Evolutionary conservation across 2,329 filamentous ascomycete genomes (phyloP).

Genomic region (Colletotrichum melonis): DNA sequence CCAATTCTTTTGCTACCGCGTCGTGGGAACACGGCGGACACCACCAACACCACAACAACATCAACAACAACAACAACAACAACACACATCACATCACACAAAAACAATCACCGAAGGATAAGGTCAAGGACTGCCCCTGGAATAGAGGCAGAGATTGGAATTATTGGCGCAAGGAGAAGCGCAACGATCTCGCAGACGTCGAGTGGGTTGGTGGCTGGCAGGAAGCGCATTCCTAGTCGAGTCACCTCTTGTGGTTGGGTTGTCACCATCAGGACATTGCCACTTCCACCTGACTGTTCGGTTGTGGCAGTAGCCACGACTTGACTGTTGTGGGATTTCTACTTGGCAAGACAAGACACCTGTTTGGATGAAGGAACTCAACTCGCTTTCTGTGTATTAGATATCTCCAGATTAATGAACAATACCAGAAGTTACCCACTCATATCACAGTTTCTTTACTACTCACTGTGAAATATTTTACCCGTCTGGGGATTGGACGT

Average conservation of each 20-base stretch:
- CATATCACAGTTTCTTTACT: constrained; percentile 43
- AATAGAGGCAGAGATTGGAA: constrained; percentile 70
- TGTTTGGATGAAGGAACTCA: constrained; percentile 53
- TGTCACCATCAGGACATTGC: constrained; percentile 41
- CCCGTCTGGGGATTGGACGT: not conserved
- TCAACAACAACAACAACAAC: constrained; percentile 42
- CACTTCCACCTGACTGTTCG: not conserved
- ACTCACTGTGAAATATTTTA: not conserved
- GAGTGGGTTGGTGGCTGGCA: constrained; percentile 97
- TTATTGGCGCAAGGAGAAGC: constrained; percentile 70
- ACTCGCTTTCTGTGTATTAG: constrained; percentile 75
- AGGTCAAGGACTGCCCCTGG: constrained; percentile 65
- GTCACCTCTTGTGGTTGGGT: constrained; percentile 72
- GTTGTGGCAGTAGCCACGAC: not conserved
- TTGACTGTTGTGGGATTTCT: not conserved
- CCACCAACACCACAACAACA: constrained; percentile 15
- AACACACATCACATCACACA: constrained; percentile 51
- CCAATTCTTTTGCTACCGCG: constrained; percentile 59
- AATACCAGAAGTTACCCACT: constrained; percentile 78
- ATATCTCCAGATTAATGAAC: constrained; percentile 57
- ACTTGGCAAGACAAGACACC: constrained; percentile 4
- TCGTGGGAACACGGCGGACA: constrained; percentile 58
- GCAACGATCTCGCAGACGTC: constrained; percentile 79
- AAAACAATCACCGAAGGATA: constrained; percentile 57
- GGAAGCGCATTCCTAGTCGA: constrained; percentile 58